A percentile compares a stretch with the other conserved stretches of the same genome.
phyloP scores from a whole-genome alignment of 2,329 filamentous ascomycete species.

The Ophiostoma montium region DNA sequence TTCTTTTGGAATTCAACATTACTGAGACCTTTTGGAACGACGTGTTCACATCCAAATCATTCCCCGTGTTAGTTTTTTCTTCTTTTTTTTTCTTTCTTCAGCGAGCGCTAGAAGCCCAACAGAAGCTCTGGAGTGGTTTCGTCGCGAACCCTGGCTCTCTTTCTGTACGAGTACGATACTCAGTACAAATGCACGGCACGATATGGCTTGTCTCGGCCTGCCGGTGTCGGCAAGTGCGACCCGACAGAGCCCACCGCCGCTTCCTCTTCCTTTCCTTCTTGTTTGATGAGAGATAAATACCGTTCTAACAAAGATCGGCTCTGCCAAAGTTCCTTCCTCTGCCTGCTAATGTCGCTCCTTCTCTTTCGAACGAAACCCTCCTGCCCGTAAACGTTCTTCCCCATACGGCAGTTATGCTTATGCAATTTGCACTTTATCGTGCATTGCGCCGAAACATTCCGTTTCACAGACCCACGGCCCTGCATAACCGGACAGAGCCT shows the following conservation, averaged over 20 bases:
- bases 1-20: too few relatives aligned
- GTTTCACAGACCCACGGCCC: slow-evolving; percentile 2
- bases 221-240: slow-evolving; percentile 3
- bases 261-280: background rate
- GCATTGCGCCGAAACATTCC: slow-evolving; percentile 10
- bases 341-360: too few relatives aligned
- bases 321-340: background rate
- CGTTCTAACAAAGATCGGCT: background rate
- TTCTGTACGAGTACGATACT: too few relatives aligned
- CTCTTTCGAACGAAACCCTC: too few relatives aligned
- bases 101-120: background rate
- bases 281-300: too few relatives aligned
- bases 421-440: background rate
- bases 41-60: too few relatives aligned
- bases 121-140: background rate
- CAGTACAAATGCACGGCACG: too few relatives aligned
- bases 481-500: background rate
- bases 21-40: too few relatives aligned
- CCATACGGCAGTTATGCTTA: too few relatives aligned
- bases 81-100: background rate
- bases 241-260: background rate
- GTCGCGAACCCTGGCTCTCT: background rate
- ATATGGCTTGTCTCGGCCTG: background rate
- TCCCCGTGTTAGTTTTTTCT: background rate
- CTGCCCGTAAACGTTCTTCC: too few relatives aligned